Conservation (phyloP, 306 rosid species). For the Rosa persica region DNA sequence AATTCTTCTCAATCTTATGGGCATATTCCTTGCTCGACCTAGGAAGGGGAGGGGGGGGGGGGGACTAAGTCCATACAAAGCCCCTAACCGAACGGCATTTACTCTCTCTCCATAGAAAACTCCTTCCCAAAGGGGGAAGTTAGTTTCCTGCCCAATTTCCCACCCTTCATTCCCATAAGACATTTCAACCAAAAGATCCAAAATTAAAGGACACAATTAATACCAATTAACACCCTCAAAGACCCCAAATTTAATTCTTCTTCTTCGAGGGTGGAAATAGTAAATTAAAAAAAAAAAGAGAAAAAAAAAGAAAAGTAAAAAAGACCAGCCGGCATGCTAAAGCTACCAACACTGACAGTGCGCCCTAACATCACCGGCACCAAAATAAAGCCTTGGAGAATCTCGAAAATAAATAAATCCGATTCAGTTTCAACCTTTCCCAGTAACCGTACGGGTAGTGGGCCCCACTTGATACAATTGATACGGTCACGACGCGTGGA, state of each 20-base stretch:
- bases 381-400: conserved; percentile 8
- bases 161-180: conserved; percentile 41
- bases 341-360: conserved; percentile 22
- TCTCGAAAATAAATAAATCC: conserved; percentile 1
- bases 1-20: background rate
- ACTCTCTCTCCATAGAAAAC: conserved; percentile 51
- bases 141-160: conserved; percentile 40
- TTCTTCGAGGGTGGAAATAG: background rate
- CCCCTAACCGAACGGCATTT: conserved; percentile 77
- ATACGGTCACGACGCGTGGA: conserved; percentile 31
- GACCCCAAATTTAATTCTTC: background rate
- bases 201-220: conserved; percentile 33
- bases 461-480: background rate
- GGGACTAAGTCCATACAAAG: conserved; percentile 57
- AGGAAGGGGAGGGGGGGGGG: conserved; percentile 28
- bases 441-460: conserved; percentile 9
- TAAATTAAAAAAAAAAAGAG: background rate
- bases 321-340: conserved; percentile 20
- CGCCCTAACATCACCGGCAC: conserved; percentile 12
- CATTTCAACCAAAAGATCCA: conserved; percentile 70
- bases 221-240: conserved; percentile 1
- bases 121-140: conserved; percentile 49
- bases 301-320: background rate
- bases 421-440: conserved; percentile 18
- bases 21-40: conserved; percentile 7